Percentiles rank a stretch among this genome's conserved stretches.
Evolutionary conservation across 805 yeast genomes (phyloP).

Genomic region (Candida silvatica): DNA sequence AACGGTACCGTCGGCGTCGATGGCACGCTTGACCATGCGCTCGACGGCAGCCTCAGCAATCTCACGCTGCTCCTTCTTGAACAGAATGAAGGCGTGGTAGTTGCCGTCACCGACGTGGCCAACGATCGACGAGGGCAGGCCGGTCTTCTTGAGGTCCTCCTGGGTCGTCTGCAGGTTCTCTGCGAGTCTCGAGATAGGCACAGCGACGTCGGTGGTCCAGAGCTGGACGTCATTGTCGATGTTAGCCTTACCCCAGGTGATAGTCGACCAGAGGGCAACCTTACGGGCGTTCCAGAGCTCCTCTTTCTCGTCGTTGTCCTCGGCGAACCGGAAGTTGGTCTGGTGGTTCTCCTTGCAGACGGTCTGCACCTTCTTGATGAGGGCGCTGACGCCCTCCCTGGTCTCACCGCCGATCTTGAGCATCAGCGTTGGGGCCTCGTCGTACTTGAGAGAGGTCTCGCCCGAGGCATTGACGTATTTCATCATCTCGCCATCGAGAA

Average conservation of each 20-base stretch:
- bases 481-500: conserved; percentile 69
- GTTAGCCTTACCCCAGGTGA: conserved; percentile 50
- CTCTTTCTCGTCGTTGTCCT: conserved; percentile 50
- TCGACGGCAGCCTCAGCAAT: conserved; percentile 52
- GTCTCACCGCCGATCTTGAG: conserved; percentile 67
- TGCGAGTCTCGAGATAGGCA: conserved; percentile 67
- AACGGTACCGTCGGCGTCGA: conserved; percentile 69
- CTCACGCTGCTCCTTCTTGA: conserved; percentile 45
- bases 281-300: conserved; percentile 81
- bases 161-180: conserved; percentile 55
- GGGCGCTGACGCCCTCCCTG: conserved; percentile 37
- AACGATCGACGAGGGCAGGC: conserved; percentile 56
- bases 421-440: conserved; percentile 67
- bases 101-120: conserved; percentile 94
- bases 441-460: conserved; percentile 43
- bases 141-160: conserved; percentile 49
- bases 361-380: conserved; percentile 36
- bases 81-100: conserved; percentile 62
- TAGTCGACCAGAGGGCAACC: conserved; percentile 63
- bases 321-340: conserved; percentile 52
- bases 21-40: conserved; percentile 62
- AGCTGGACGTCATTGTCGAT: conserved; percentile 52
- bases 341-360: conserved; percentile 41
- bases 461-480: conserved; percentile 58
- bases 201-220: conserved; percentile 91